Conservation (phyloP, 345 rosid species). For the Theobroma cacao region DNA sequence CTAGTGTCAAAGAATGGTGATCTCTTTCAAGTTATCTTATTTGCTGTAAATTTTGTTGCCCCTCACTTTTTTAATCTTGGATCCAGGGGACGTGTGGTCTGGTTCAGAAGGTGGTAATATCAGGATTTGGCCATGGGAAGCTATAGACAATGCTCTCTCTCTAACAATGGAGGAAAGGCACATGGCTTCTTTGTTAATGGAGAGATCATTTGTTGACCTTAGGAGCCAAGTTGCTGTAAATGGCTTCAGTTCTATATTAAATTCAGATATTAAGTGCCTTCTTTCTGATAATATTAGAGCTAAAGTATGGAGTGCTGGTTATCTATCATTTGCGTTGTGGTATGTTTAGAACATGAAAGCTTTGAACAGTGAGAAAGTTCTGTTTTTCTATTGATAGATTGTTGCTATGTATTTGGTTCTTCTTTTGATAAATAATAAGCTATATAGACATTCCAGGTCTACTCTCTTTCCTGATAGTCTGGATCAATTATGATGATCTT, state of each 20-base stretch:
- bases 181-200: constrained; percentile 62
- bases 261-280: constrained; percentile 70
- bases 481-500: neutral
- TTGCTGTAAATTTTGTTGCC: neutral
- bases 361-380: neutral
- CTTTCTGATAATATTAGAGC: constrained; percentile 71
- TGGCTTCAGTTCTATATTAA: constrained; percentile 59
- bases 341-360: constrained; percentile 29
- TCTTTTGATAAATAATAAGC: neutral
- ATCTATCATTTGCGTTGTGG: constrained; percentile 73
- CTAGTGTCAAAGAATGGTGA: constrained; percentile 1
- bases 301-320: constrained; percentile 84
- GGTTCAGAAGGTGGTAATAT: constrained; percentile 86
- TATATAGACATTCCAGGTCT: constrained; percentile 6
- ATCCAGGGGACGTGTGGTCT: constrained; percentile 91
- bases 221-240: constrained; percentile 60
- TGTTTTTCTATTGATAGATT: neutral
- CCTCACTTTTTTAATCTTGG: constrained; percentile 12
- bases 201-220: constrained; percentile 79
- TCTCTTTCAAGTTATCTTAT: neutral
- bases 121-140: constrained; percentile 89
- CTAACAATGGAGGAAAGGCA: constrained; percentile 55
- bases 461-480: neutral
- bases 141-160: constrained; percentile 61
- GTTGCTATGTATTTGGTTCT: neutral